phyloP scores from a whole-genome alignment of 2,329 filamentous ascomycete species.

The Pyrenophora teres region DNA sequence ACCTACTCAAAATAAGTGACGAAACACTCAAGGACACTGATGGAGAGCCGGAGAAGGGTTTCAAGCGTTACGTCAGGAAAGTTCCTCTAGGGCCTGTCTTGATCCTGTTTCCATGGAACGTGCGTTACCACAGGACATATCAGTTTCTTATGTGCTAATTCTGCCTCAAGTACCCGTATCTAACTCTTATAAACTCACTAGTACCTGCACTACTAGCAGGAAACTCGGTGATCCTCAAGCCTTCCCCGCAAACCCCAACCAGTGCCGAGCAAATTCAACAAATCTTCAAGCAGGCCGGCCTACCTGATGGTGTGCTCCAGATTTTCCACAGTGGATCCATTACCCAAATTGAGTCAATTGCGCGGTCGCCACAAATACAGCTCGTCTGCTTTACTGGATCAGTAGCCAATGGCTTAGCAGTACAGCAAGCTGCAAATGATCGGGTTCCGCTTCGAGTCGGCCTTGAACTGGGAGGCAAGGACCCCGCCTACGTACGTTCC shows the following conservation, averaged over 20 bases:
- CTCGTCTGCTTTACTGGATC: conserved; percentile 94
- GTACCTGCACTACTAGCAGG: conserved; percentile 89
- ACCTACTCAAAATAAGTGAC: conserved; percentile 80
- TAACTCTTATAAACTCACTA: conserved; percentile 90
- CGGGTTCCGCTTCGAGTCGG: conserved; percentile 80
- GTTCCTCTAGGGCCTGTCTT: conserved; percentile 85
- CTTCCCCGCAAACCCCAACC: conserved; percentile 91
- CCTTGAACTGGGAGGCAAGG: conserved; percentile 91
- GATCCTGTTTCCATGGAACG: conserved; percentile 95
- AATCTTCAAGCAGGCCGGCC: conserved; percentile 77
- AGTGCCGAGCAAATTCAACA: conserved; percentile 81
- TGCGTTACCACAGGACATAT: conserved; percentile 55
- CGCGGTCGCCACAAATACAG: conserved; percentile 75
- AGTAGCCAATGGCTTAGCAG: conserved; percentile 81
- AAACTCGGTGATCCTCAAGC: conserved; percentile 91
- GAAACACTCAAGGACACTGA: conserved; percentile 79
- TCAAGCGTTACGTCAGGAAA: conserved; percentile 88
- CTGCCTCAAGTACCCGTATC: conserved; percentile 79
- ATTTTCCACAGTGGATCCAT: conserved; percentile 89
- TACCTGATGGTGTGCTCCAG: conserved; percentile 83
- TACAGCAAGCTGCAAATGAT: conserved; percentile 82
- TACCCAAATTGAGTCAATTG: conserved; percentile 74
- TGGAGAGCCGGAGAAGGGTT: conserved; percentile 83
- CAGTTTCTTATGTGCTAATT: conserved; percentile 22
- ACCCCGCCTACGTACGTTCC: conserved; percentile 83